Percentiles rank a stretch among this genome's conserved stretches.
Conservation (phyloP, 129 eudicot genomes). For the Rutidosis leptorrhynchoides region DNA sequence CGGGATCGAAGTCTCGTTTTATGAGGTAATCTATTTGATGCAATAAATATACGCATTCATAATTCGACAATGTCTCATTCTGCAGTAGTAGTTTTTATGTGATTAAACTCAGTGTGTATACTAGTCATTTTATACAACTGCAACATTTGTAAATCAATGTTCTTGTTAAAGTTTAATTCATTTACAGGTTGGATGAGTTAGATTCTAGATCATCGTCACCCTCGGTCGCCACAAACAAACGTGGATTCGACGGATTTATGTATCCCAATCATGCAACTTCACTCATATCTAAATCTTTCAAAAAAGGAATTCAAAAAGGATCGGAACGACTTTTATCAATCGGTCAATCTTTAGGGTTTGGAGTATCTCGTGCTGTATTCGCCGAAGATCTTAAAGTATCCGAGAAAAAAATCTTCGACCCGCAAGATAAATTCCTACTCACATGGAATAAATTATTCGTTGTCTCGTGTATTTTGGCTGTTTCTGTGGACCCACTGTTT, state of each 20-base stretch:
- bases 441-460: slow-evolving; percentile 68
- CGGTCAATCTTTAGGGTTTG: slow-evolving; percentile 62
- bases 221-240: slow-evolving; percentile 40
- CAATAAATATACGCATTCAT: too few relatives aligned
- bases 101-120: too few relatives aligned
- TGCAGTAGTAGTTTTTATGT: neutral
- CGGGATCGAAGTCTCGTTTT: slow-evolving; percentile 23
- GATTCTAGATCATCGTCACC: slow-evolving; percentile 61
- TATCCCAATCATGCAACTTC: slow-evolving; percentile 33
- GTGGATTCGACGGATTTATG: slow-evolving; percentile 49
- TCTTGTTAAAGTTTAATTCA: slow-evolving; percentile 5
- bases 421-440: slow-evolving; percentile 83
- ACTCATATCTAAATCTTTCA: slow-evolving; percentile 52
- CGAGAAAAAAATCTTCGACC: slow-evolving; percentile 75
- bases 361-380: slow-evolving; percentile 71
- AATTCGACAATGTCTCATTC: too few relatives aligned
- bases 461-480: slow-evolving; percentile 68
- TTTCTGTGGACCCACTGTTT: slow-evolving; percentile 80
- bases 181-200: slow-evolving; percentile 64
- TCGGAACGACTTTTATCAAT: slow-evolving; percentile 71
- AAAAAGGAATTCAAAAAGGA: slow-evolving; percentile 57
- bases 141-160: neutral
- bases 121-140: too few relatives aligned
- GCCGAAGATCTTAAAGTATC: slow-evolving; percentile 89
- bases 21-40: slow-evolving; percentile 30